Conservation (phyloP, 2,329 filamentous ascomycete species). For the Stromatinia cepivora region DNA sequence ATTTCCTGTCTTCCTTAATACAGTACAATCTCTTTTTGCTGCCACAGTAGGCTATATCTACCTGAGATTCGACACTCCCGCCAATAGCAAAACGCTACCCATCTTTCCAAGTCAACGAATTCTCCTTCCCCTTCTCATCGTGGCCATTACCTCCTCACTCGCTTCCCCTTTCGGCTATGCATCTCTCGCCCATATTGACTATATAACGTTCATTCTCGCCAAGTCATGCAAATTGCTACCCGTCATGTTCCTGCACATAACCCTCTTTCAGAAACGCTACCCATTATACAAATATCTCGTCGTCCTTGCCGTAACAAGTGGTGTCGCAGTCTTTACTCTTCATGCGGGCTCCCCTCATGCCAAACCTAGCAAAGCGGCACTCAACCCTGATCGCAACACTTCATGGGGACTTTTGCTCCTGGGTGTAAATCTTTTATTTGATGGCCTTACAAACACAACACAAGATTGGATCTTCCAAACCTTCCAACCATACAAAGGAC, state of each 20-base stretch:
- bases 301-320: constrained; percentile 83
- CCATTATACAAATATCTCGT: constrained; percentile 96
- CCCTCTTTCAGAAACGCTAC: constrained; percentile 84
- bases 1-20: constrained; percentile 94
- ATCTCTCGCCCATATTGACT: constrained; percentile 89
- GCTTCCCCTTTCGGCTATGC: constrained; percentile 97
- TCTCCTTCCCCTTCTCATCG: constrained; percentile 74
- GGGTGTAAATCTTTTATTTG: constrained; percentile 87
- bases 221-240: constrained; percentile 99
- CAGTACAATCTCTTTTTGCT: constrained; percentile 88
- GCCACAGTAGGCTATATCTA: constrained; percentile 81
- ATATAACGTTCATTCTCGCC: constrained; percentile 94
- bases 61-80: constrained; percentile 64
- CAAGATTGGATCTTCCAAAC: constrained; percentile 90
- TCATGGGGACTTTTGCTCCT: constrained; percentile 81
- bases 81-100: constrained; percentile 53
- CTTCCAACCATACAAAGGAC: constrained; percentile 80
- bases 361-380: constrained; percentile 44
- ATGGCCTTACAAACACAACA: constrained; percentile 93
- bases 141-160: constrained; percentile 83
- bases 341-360: constrained; percentile 68
- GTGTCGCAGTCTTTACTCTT: constrained; percentile 92
- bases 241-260: constrained; percentile 95
- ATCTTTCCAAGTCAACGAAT: constrained; percentile 79
- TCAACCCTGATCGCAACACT: constrained; percentile 58